Evolutionary conservation across 1,139 yeast species (phyloP).

Genomic region (Debaryomyces coudertii): DNA sequence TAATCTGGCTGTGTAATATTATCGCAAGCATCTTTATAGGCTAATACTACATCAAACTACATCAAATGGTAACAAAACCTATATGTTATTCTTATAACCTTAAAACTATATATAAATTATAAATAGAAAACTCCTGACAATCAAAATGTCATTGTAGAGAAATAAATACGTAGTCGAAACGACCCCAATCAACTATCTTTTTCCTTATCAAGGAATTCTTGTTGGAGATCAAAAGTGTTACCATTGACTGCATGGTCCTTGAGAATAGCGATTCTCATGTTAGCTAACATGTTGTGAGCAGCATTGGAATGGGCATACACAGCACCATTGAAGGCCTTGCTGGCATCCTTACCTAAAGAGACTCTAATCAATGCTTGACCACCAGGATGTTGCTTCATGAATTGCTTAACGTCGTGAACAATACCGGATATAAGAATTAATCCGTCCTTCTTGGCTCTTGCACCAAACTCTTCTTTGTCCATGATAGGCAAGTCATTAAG

Average conservation of each 20-base stretch:
- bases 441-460: constrained; percentile 57
- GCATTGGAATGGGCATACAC: constrained; percentile 97
- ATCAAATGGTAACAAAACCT: constrained; percentile 1
- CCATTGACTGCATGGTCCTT: constrained; percentile 61
- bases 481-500: constrained; percentile 86
- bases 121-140: constrained; percentile 4
- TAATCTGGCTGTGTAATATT: too few species aligned
- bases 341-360: constrained; percentile 93
- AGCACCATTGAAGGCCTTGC: constrained; percentile 97
- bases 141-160: not conserved
- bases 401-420: constrained; percentile 86
- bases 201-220: constrained; percentile 51
- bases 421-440: constrained; percentile 89
- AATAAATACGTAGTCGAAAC: constrained; percentile 2
- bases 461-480: constrained; percentile 82
- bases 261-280: constrained; percentile 94
- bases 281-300: constrained; percentile 92
- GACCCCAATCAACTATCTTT: constrained; percentile 19
- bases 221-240: constrained; percentile 57
- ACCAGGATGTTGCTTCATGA: constrained; percentile 96
- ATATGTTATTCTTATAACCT: not conserved
- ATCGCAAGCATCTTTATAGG: too few species aligned
- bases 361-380: constrained; percentile 87
- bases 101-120: constrained; percentile 1
- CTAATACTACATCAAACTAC: not conserved